Evolutionary conservation across 176 grass and related monocot species (phyloP), one percentile per base, ranked within the genome.

Genomic region (Lolium perenne): DNA sequence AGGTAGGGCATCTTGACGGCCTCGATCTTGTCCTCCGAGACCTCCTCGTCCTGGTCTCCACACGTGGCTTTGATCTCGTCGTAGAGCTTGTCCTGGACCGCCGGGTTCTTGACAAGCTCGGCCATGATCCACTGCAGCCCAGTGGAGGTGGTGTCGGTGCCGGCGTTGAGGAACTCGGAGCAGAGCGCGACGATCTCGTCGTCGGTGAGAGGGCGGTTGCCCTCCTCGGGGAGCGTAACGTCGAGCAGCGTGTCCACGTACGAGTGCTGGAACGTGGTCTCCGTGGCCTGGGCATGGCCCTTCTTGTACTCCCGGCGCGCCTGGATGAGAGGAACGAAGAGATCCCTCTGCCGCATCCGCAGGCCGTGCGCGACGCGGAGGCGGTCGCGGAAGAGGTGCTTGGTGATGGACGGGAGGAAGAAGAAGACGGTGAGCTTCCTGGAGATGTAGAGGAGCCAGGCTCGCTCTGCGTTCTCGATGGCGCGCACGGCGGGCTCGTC

Each of bases 101-200:
- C 4, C 12, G 55, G 90, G 69, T 95, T 88, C 82, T 88, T 92
- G 18, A 92, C 88, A 11, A 95, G 80, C 56, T 95, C 86, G 11
- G 93, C 93, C 93, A 95, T 95, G 90, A 95, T 95, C 93, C 93
- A 95, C 77, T 90, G 79, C 7, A 92, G 82, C 13, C 85, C 85
- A 1, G 90, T 91, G 40, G 90, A 89, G 5, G 90, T 95, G 17
- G 93, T 90, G 83, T 95, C 93, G 12, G 93, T 95, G 10, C 93
- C 93, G 49, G 84, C 93, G 83, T 83, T 82, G 49, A 95, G 55
- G 80, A 95, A 95, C 82, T 95, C 93, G 5, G 88, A 81, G 79
- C 90, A 95, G 16, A 92, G 79, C 4, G 0, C 0, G 8, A 14
- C 8, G 0, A 90, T 58, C 84, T 93, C 91, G 10, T 88, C 85